Evolutionary conservation across 352 stramenopile genomes (phyloP).

Genomic region (Phytophthora gonapodyides): DNA sequence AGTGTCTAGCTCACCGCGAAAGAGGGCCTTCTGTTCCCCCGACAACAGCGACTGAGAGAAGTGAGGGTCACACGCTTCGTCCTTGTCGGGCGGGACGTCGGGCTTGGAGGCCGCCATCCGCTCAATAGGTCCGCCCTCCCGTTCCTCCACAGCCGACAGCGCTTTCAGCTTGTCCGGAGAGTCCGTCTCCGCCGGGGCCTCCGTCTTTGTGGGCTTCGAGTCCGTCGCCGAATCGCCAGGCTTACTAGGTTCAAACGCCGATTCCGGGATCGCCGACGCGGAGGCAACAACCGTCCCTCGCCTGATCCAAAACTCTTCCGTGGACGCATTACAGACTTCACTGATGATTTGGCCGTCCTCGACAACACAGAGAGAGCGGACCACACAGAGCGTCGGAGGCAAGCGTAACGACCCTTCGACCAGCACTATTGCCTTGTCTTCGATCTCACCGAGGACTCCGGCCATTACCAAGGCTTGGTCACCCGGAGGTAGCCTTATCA

Average conservation of each 20-base stretch:
- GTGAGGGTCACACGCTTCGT: neutral
- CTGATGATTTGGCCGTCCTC: neutral
- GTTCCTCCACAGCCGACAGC: neutral
- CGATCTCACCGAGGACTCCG: neutral
- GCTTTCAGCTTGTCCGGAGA: no score
- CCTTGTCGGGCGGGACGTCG: neutral
- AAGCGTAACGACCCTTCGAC: neutral
- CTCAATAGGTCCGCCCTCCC: no score
- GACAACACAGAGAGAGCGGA: neutral
- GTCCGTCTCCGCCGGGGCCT: no score
- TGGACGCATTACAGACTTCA: constrained; percentile 9
- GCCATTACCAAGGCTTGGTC: neutral
- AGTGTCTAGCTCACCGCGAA: neutral
- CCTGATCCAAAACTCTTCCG: constrained; percentile 5
- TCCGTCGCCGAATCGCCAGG: no score
- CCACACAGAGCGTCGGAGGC: neutral
- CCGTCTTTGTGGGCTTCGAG: no score
- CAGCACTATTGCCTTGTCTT: neutral
- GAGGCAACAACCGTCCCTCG: neutral
- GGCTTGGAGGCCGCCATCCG: neutral
- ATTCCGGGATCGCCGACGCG: neutral
- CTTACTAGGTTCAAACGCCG: constrained; percentile 3
- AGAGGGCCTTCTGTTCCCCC: neutral
- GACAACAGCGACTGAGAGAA: constrained; percentile 1
- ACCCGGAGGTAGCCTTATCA: neutral